Evolutionary conservation across 1,139 yeast species (phyloP).

Genomic region (Casaregolazyma lundiana): DNA sequence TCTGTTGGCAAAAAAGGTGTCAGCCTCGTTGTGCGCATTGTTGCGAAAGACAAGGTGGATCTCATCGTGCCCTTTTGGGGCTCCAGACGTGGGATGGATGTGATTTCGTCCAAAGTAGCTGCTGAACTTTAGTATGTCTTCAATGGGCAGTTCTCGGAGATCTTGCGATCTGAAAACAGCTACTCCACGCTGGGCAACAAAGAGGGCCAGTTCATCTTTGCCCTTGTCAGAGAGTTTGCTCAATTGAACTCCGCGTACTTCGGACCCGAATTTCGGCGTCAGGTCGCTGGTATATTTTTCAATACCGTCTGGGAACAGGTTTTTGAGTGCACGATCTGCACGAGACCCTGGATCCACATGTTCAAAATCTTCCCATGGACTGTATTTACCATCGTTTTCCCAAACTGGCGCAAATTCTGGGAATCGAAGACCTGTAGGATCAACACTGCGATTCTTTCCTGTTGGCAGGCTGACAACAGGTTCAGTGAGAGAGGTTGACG

Average conservation of each 20-base stretch:
- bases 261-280: slow-evolving; percentile 62
- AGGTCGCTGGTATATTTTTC: slow-evolving; percentile 13
- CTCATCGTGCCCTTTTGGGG: slow-evolving; percentile 56
- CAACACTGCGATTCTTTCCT: neutral
- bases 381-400: slow-evolving; percentile 42
- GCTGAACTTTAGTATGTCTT: slow-evolving; percentile 42
- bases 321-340: slow-evolving; percentile 31
- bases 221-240: slow-evolving; percentile 47
- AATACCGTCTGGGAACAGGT: slow-evolving; percentile 24
- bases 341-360: slow-evolving; percentile 35
- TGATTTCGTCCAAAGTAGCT: slow-evolving; percentile 13
- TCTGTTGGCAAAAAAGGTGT: slow-evolving; percentile 14
- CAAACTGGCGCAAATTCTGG: slow-evolving; percentile 49
- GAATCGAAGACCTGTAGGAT: slow-evolving; percentile 13
- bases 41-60: slow-evolving; percentile 48
- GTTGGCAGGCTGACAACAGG: too few relatives aligned
- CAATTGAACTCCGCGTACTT: slow-evolving; percentile 53
- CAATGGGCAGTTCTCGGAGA: slow-evolving; percentile 50
- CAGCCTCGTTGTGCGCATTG: slow-evolving; percentile 18
- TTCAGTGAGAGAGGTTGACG: too few relatives aligned
- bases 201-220: slow-evolving; percentile 59
- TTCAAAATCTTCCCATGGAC: slow-evolving; percentile 35
- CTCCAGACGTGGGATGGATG: slow-evolving; percentile 49
- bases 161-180: slow-evolving; percentile 65
- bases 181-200: slow-evolving; percentile 63